A percentile compares a stretch with the other conserved stretches of the same genome.
phyloP scores from a whole-genome alignment of 306 rosid species.

The Quercus alba region DNA sequence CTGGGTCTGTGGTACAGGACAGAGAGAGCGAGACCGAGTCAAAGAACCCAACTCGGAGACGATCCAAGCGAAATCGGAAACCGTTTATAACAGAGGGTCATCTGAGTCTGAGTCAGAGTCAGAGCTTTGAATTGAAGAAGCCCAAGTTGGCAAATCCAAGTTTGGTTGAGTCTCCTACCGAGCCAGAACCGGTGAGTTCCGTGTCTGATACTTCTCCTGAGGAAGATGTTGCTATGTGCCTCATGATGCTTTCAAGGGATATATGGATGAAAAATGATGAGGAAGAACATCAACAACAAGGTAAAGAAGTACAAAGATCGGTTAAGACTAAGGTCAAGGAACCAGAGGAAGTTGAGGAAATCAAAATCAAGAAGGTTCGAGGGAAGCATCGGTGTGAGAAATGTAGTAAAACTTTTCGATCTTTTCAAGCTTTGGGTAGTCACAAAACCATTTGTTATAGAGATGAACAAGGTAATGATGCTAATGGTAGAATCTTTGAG shows the following conservation, averaged over 20 bases:
- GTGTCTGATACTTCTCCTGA: constrained; percentile 66
- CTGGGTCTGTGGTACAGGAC: constrained; percentile 58
- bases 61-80: constrained; percentile 68
- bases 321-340: background rate
- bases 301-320: constrained; percentile 4
- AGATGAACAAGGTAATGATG: constrained; percentile 14
- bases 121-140: constrained; percentile 13
- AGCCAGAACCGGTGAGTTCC: constrained; percentile 56
- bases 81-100: background rate
- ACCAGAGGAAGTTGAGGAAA: constrained; percentile 21
- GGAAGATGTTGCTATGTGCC: constrained; percentile 73
- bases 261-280: constrained; percentile 36
- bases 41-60: constrained; percentile 64
- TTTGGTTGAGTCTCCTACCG: constrained; percentile 28
- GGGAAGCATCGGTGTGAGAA: constrained; percentile 55
- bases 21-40: constrained; percentile 91
- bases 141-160: constrained; percentile 25
- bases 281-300: constrained; percentile 15
- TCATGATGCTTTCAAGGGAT: constrained; percentile 81
- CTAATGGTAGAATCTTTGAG: constrained; percentile 37
- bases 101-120: constrained; percentile 7
- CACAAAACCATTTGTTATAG: constrained; percentile 48
- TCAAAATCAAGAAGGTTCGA: constrained; percentile 29
- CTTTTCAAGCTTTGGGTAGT: constrained; percentile 60
- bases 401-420: constrained; percentile 54